Evolutionary conservation across 192 early-diverging fungal genomes (phyloP).

Genomic region (Coemansia sp.): DNA sequence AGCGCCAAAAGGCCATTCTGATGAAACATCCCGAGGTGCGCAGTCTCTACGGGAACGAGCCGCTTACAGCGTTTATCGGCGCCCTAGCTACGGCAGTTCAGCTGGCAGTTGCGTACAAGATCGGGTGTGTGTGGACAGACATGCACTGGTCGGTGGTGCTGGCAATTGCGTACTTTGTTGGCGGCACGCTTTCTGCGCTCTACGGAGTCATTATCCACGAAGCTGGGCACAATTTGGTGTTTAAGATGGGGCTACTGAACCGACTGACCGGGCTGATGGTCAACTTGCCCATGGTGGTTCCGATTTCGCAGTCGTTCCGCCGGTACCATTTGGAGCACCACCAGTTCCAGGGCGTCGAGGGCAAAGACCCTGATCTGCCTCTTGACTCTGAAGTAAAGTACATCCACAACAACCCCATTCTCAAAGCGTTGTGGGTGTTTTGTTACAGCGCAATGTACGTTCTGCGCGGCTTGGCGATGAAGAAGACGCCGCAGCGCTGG

Average conservation of each 20-base stretch:
- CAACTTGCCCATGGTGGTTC: constrained; percentile 83
- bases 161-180: constrained; percentile 72
- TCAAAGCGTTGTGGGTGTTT: constrained; percentile 78
- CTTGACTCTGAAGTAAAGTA: constrained; percentile 78
- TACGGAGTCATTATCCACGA: constrained; percentile 91
- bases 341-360: constrained; percentile 90
- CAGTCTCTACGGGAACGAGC: constrained; percentile 79
- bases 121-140: constrained; percentile 65
- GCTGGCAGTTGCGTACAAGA: constrained; percentile 72
- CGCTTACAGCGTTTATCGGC: constrained; percentile 72
- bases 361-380: constrained; percentile 91
- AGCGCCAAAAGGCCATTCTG: constrained; percentile 84
- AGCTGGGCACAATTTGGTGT: constrained; percentile 83
- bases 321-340: constrained; percentile 96
- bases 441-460: constrained; percentile 87
- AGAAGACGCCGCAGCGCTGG: constrained; percentile 72
- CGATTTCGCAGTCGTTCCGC: constrained; percentile 78
- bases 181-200: constrained; percentile 79
- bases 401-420: constrained; percentile 66
- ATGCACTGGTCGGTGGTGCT: constrained; percentile 63
- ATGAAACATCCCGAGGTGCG: constrained; percentile 85
- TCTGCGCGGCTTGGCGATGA: constrained; percentile 66
- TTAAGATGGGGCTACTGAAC: constrained; percentile 69
- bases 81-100: constrained; percentile 63
- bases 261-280: constrained; percentile 77